Conservation (phyloP, 164 flowering plant genomes). For the Magnolia officinalis region DNA sequence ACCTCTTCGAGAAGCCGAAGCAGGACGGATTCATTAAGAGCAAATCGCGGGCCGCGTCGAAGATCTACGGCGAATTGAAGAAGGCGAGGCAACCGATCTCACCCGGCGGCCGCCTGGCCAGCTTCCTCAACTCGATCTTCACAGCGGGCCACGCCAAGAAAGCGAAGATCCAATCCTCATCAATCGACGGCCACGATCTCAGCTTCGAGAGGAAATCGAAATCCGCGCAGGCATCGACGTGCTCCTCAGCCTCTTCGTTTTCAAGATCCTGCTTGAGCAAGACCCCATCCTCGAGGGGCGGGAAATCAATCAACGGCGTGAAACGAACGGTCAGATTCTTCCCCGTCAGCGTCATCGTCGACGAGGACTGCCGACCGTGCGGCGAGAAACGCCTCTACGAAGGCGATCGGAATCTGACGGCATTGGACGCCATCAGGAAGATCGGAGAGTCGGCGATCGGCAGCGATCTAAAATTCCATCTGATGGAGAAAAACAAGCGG, state of each 20-base stretch:
- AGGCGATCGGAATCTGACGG: conserved; percentile 18
- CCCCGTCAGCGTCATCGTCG: conserved; percentile 66
- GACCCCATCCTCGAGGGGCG: conserved; percentile 46
- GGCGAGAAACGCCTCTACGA: conserved; percentile 44
- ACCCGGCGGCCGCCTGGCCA: conserved; percentile 72
- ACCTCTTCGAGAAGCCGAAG: conserved; percentile 20
- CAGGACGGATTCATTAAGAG: conserved; percentile 43
- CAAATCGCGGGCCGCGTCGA: conserved; percentile 68
- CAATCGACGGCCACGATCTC: conserved; percentile 4
- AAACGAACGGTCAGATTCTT: conserved; percentile 75
- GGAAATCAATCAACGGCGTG: conserved; percentile 31
- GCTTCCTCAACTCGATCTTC: conserved; percentile 77
- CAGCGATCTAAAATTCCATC: conserved; percentile 27
- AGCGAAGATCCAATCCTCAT: conserved; percentile 19
- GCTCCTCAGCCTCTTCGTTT: conserved; percentile 76
- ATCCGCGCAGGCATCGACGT: conserved; percentile 38
- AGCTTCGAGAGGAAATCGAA: conserved; percentile 25
- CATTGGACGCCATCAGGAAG: conserved; percentile 5
- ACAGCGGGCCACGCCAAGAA: conserved; percentile 41
- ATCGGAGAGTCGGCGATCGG: conserved; percentile 16
- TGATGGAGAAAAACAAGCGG: conserved; percentile 39
- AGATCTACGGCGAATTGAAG: conserved; percentile 77
- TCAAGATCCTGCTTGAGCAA: conserved; percentile 86
- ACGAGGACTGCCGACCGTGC: conserved; percentile 54
- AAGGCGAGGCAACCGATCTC: conserved; percentile 84